Evolutionary conservation across 179 eudicot genomes (phyloP).

Genomic region (Spinacia oleracea): DNA sequence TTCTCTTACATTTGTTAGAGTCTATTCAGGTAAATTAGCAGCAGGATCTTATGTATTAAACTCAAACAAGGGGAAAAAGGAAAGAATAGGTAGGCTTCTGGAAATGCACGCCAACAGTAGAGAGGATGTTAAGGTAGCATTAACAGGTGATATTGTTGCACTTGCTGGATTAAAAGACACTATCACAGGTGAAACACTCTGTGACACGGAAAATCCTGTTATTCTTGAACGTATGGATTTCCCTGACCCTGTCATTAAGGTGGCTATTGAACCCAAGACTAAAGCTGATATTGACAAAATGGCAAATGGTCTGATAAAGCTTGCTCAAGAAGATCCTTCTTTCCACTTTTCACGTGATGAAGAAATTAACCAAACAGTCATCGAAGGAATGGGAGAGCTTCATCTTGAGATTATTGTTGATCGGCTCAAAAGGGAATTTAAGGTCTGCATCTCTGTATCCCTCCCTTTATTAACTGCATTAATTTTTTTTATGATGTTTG

Average conservation of each 20-base stretch:
- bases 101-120: slow-evolving; percentile 99
- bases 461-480: background rate
- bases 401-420: slow-evolving; percentile 98
- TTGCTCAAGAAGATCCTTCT: slow-evolving; percentile 99
- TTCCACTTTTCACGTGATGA: slow-evolving; percentile 98
- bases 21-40: slow-evolving; percentile 77
- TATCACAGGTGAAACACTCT: slow-evolving; percentile 89
- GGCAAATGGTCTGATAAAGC: slow-evolving; percentile 80
- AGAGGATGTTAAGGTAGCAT: slow-evolving; percentile 82
- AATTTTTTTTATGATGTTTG: background rate
- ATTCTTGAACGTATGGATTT: slow-evolving; percentile 97
- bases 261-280: slow-evolving; percentile 97
- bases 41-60: slow-evolving; percentile 89
- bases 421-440: slow-evolving; percentile 91
- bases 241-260: slow-evolving; percentile 98
- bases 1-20: slow-evolving; percentile 89
- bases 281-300: slow-evolving; percentile 95
- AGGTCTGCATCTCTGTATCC: slow-evolving; percentile 45
- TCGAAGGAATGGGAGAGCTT: slow-evolving; percentile 98
- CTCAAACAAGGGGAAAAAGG: slow-evolving; percentile 94
- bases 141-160: slow-evolving; percentile 92
- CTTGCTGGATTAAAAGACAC: slow-evolving; percentile 97
- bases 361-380: slow-evolving; percentile 89
- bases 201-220: slow-evolving; percentile 73
- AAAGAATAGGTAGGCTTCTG: slow-evolving; percentile 88